Evolutionary conservation across 108 stramenopile species (phyloP), one percentile per base, ranked within the genome.

Genomic region (Cyclostephanos invisitatus): DNA sequence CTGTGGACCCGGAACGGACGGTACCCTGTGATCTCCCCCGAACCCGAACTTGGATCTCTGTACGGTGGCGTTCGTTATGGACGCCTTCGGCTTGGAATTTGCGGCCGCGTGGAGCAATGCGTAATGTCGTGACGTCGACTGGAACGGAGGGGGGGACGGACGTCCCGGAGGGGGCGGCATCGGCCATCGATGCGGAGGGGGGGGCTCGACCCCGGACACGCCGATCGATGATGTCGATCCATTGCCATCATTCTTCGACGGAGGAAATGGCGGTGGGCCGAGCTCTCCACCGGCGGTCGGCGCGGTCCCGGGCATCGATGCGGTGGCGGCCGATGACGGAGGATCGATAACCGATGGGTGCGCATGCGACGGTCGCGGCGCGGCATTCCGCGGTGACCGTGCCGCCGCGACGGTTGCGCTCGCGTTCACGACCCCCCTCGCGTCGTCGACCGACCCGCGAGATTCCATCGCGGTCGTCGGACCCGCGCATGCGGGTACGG

Each of bases 21-120:
- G 88, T 11, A 93, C 88, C 10, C 27, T 68, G 66, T 93, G 92
- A 67, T 89, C 65, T 5, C 71, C 74, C 5, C 92, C 92, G 72
- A 90, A 93, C 9, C 91, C 91, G 57, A 89, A 90, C 44, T 90
- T 75, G 7, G 86, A 87, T 69, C 89, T 83, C 72, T 87, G 71
- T 1, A 67, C 79, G 36, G 78, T 72, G 61, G 81, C 82, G 44
- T 79, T 58, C 27, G 77, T 67, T n/a, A 85, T 73, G 32, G 83
- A 83, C 49, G 84, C 82, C 51, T 84, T 82, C 49, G 65, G 73
- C 24, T 60, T 75, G 28, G 77, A 56, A 47, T 84, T 75, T 2
- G 81, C 77, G 11, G 67, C 81, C 24, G 76, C 64, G 69, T 88
- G 83, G 3, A 65, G 47, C 22, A 77, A 67, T 3, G 81, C 50